phyloP scores from a whole-genome alignment of 2,329 filamentous ascomycete species.

The Aspergillus versicolor region DNA sequence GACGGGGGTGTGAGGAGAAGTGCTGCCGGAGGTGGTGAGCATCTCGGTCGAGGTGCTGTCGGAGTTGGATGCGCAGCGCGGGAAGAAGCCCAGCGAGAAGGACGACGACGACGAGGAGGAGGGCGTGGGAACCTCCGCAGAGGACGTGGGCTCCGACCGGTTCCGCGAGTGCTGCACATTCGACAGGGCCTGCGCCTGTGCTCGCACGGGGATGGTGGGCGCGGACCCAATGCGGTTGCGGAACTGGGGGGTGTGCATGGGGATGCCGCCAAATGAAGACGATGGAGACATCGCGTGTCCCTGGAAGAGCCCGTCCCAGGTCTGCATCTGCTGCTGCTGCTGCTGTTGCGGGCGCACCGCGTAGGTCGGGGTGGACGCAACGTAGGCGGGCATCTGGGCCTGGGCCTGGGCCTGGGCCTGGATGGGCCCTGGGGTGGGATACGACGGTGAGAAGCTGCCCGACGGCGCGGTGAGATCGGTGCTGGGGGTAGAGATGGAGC shows the following conservation, averaged over 20 bases:
- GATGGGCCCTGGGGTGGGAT: constrained; percentile 20
- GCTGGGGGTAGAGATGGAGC: constrained; percentile 21
- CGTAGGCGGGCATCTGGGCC: constrained; percentile 29
- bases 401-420: constrained; percentile 15
- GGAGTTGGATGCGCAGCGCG: constrained; percentile 9
- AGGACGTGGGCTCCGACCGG: constrained; percentile 18
- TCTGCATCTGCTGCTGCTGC: constrained; percentile 10
- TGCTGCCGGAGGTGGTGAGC: constrained; percentile 28
- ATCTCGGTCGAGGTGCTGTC: constrained; percentile 25
- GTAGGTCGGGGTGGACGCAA: constrained; percentile 20
- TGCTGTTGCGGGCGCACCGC: neutral
- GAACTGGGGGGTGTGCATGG: constrained; percentile 25
- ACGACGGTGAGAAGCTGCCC: constrained; percentile 23
- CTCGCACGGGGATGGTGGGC: constrained; percentile 30
- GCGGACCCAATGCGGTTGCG: constrained; percentile 35
- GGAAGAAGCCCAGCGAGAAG: neutral
- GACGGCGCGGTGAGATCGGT: constrained; percentile 27
- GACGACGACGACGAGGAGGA: constrained; percentile 1
- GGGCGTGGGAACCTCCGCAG: neutral
- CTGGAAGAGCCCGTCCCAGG: constrained; percentile 25
- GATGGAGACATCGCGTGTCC: constrained; percentile 21
- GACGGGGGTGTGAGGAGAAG: constrained; percentile 11
- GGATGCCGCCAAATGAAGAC: constrained; percentile 20
- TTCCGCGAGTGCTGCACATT: constrained; percentile 15
- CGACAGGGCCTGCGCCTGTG: constrained; percentile 2